Conservation (phyloP, 140 eudicot genomes). For the Flaveria floridana region DNA sequence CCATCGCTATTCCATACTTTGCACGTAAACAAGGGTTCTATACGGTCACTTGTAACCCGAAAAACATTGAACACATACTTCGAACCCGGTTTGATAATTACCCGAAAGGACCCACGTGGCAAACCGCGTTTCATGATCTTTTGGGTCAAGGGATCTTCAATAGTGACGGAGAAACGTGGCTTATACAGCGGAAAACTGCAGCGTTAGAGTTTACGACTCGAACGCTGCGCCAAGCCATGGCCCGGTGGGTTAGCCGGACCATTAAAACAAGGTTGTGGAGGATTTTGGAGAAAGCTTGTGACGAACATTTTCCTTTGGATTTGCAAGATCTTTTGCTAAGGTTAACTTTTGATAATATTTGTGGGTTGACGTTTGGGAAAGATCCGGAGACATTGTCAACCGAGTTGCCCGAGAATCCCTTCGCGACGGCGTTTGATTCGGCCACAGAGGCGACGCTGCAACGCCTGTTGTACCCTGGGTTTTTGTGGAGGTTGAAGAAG, state of each 20-base stretch:
- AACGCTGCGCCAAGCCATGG: conserved; percentile 86
- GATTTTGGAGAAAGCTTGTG: conserved; percentile 51
- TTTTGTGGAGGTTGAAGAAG: conserved; percentile 68
- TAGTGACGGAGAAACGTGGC: conserved; percentile 85
- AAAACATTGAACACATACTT: conserved; percentile 72
- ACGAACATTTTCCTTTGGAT: conserved; percentile 47
- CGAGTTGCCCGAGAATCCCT: conserved; percentile 62
- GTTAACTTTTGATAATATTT: conserved; percentile 72
- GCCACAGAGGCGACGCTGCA: conserved; percentile 80
- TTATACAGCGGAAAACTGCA: conserved; percentile 73
- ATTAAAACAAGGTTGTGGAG: conserved; percentile 62
- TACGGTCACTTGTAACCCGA: conserved; percentile 78
- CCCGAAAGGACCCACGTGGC: conserved; percentile 89
- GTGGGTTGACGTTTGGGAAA: conserved; percentile 79
- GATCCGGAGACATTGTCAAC: conserved; percentile 73
- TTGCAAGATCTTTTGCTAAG: conserved; percentile 70
- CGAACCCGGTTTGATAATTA: conserved; percentile 70
- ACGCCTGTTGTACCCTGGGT: conserved; percentile 63
- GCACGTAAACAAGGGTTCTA: conserved; percentile 70
- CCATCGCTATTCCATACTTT: conserved; percentile 63
- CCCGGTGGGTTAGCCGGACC: conserved; percentile 79
- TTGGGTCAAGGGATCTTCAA: conserved; percentile 80
- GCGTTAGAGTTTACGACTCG: conserved; percentile 83
- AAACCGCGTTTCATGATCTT: conserved; percentile 77
- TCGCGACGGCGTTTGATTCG: conserved; percentile 65